Conservation (phyloP, 2,329 filamentous ascomycete genomes). For the Cercospora brassicicola region DNA sequence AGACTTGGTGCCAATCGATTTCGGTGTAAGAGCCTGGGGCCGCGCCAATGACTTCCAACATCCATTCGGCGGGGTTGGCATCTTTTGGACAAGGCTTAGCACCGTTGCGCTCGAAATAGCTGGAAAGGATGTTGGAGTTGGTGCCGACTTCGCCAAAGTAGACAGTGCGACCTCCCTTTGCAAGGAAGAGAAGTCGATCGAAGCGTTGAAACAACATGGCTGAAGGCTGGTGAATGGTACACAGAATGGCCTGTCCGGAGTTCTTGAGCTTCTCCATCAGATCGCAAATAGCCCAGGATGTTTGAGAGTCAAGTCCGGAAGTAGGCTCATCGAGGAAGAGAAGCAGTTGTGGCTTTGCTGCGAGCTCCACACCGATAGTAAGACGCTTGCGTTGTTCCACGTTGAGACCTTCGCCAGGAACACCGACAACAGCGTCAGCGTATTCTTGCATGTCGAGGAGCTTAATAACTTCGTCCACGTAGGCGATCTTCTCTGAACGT, state of each 20-base stretch:
- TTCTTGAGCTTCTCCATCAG: conserved; percentile 87
- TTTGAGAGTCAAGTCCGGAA: conserved; percentile 89
- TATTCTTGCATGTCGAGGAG: conserved; percentile 87
- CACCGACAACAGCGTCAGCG: conserved; percentile 85
- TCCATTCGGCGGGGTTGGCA: conserved; percentile 82
- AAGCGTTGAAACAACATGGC: conserved; percentile 93
- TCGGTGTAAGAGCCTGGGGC: conserved; percentile 52
- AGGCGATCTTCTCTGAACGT: conserved; percentile 74
- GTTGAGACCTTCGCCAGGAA: conserved; percentile 81
- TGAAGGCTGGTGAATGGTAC: conserved; percentile 96
- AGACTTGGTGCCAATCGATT: conserved; percentile 53
- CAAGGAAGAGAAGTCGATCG: conserved; percentile 75
- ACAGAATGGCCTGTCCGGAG: conserved; percentile 88
- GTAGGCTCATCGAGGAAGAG: conserved; percentile 95
- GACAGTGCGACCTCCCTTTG: conserved; percentile 72
- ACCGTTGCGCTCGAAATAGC: conserved; percentile 75
- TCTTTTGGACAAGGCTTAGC: conserved; percentile 63
- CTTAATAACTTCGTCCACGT: conserved; percentile 88
- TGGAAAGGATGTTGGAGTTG: conserved; percentile 65
- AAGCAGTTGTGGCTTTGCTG: conserved; percentile 83
- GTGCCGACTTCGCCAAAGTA: conserved; percentile 80
- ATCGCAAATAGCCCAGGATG: conserved; percentile 87
- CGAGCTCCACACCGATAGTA: conserved; percentile 94
- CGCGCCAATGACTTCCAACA: conserved; percentile 61
- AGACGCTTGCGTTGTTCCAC: conserved; percentile 70